Evolutionary conservation across 1,139 yeast species (phyloP).

Genomic region (Meyerozyma carpophila): DNA sequence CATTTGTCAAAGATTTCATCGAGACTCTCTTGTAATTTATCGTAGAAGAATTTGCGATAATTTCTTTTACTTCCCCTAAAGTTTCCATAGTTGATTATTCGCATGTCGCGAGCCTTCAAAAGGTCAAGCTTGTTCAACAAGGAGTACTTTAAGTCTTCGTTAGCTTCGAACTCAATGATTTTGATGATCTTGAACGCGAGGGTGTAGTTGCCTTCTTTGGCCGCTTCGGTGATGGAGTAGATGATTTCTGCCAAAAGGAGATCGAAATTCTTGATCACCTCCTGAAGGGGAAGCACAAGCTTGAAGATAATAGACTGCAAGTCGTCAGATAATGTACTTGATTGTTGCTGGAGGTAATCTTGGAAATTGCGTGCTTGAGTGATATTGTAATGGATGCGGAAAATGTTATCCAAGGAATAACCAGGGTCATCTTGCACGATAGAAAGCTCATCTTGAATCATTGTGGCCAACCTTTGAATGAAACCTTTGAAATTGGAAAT

Average conservation of each 20-base stretch:
- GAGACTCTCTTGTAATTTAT: constrained; percentile 55
- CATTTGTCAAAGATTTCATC: constrained; percentile 66
- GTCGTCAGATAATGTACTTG: constrained; percentile 58
- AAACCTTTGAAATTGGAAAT: constrained; percentile 53
- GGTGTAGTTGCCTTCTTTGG: constrained; percentile 61
- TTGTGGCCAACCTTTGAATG: constrained; percentile 42
- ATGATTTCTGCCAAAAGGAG: constrained; percentile 56
- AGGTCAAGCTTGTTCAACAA: constrained; percentile 43
- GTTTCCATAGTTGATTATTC: constrained; percentile 22
- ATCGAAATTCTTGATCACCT: constrained; percentile 57
- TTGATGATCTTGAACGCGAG: constrained; percentile 69
- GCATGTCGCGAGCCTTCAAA: constrained; percentile 12
- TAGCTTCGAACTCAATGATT: constrained; percentile 74
- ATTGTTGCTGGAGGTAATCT: constrained; percentile 62
- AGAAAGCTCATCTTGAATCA: constrained; percentile 53
- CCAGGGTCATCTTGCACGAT: constrained; percentile 44
- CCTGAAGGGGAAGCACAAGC: constrained; percentile 49
- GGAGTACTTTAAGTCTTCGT: constrained; percentile 62
- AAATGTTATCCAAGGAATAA: constrained; percentile 54
- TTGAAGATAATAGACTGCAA: constrained; percentile 60
- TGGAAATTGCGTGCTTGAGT: constrained; percentile 71
- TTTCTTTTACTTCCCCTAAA: constrained; percentile 49
- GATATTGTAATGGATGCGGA: constrained; percentile 64
- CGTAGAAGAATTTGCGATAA: constrained; percentile 61
- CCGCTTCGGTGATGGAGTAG: constrained; percentile 59